A percentile compares a stretch with the other conserved stretches of the same genome.
phyloP scores from a whole-genome alignment of 352 stramenopile genomes.

The Phytophthora parvispora region DNA sequence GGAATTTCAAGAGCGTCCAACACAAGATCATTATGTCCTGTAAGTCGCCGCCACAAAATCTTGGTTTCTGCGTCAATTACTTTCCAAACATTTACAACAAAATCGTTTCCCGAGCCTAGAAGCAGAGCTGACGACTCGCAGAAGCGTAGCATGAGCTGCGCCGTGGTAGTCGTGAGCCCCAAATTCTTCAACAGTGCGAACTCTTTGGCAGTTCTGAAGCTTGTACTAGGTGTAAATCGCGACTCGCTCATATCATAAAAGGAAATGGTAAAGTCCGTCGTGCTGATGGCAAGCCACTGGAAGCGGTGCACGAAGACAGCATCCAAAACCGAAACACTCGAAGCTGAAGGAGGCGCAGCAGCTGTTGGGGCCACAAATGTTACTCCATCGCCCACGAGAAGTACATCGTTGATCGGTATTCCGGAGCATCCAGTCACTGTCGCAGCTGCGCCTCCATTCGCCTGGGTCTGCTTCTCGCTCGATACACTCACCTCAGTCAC shows the following conservation, averaged over 20 bases:
- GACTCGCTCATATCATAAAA: constrained; percentile 85
- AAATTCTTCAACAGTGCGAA: constrained; percentile 59
- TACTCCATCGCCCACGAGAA: constrained; percentile 30
- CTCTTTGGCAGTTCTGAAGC: constrained; percentile 23
- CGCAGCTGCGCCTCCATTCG: background rate
- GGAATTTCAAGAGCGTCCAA: constrained; percentile 79
- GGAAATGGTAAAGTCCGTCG: constrained; percentile 84
- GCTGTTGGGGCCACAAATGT: constrained; percentile 24
- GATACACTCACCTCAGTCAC: constrained; percentile 52
- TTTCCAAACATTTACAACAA: constrained; percentile 79
- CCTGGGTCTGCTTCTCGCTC: constrained; percentile 29
- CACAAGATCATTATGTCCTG: constrained; percentile 65
- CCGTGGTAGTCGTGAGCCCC: constrained; percentile 71
- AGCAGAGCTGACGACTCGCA: constrained; percentile 62
- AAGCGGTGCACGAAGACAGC: constrained; percentile 74
- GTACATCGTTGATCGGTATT: constrained; percentile 19
- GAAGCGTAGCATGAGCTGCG: constrained; percentile 75
- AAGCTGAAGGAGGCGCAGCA: constrained; percentile 8
- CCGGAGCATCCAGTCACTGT: background rate
- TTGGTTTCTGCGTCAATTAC: constrained; percentile 64
- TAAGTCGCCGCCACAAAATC: constrained; percentile 63
- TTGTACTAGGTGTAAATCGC: constrained; percentile 3
- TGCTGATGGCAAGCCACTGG: constrained; percentile 72
- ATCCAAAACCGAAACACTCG: constrained; percentile 71
- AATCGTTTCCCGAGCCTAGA: constrained; percentile 76